A percentile compares a stretch with the other conserved stretches of the same genome.
These are phyloP conservation scores for Chlamydomonas schloesseri DNA, from an alignment of 139 green algal genomes.

Conservation along the genomic window DNA sequence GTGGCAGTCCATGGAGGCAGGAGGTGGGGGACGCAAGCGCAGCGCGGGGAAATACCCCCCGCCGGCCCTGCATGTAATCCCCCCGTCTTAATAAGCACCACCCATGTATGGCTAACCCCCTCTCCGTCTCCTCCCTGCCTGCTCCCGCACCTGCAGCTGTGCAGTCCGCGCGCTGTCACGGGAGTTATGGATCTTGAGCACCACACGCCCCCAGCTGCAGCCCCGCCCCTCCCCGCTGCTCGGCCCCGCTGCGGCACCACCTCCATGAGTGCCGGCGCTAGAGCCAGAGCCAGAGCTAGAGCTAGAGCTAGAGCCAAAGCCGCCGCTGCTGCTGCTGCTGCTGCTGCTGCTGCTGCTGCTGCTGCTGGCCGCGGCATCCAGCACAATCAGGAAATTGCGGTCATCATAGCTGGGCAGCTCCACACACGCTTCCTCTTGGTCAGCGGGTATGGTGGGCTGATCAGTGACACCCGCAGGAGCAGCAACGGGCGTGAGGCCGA, in stretches of 20 bases:
- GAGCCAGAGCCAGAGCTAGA: too few species aligned
- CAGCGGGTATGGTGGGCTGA: not conserved
- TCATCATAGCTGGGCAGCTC: slow-evolving; percentile 44
- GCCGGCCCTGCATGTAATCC: too few species aligned
- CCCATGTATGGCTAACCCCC: too few species aligned
- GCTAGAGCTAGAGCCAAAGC: too few species aligned
- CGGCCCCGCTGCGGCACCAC: not conserved
- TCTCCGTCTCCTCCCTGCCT: not conserved
- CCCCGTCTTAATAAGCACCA: too few species aligned
- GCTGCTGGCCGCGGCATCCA: too few species aligned
- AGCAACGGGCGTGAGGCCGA: not conserved
- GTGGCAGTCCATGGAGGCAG: too few species aligned
- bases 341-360: too few species aligned
- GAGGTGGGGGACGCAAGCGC: not conserved
- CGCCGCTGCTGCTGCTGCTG: too few species aligned
- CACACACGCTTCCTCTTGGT: not conserved
- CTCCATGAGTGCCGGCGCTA: not conserved
- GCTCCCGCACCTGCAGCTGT: not conserved
- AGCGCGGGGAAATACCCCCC: too few species aligned
- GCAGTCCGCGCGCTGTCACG: not conserved
- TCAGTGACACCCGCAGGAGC: too few species aligned
- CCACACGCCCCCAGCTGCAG: not conserved
- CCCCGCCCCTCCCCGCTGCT: too few species aligned
- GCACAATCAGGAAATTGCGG: slow-evolving; percentile 9
- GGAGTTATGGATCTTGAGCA: slow-evolving; percentile 37